These are phyloP conservation scores for Filosporella fistucella DNA, from an alignment of 495 filamentous ascomycete species.

Conservation along the genomic window DNA sequence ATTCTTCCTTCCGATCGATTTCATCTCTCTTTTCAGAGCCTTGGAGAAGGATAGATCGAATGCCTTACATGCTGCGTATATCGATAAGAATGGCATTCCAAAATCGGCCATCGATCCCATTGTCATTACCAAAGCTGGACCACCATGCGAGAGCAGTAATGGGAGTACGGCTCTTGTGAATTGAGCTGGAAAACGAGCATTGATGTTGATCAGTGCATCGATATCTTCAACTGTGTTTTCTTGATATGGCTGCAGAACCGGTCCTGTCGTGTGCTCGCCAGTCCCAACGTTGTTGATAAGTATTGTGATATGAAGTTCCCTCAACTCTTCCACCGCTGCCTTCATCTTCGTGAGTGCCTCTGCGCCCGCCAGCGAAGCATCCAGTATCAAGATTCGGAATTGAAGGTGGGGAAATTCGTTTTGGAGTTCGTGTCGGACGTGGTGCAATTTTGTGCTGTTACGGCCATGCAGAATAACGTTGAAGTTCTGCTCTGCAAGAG, in stretches of 20 bases:
- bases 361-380: slow-evolving; percentile 77
- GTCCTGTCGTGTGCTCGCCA: too few species aligned
- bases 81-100: slow-evolving; percentile 26
- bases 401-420: slow-evolving; percentile 46
- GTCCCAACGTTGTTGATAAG: slow-evolving; percentile 91
- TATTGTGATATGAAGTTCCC: slow-evolving; percentile 73
- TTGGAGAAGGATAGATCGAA: neutral
- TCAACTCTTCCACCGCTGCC: slow-evolving; percentile 66
- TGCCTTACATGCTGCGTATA: neutral
- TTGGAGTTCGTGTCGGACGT: slow-evolving; percentile 56
- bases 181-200: slow-evolving; percentile 34
- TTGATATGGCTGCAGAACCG: slow-evolving; percentile 15
- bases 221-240: slow-evolving; percentile 20
- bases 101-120: slow-evolving; percentile 24
- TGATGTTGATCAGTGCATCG: slow-evolving; percentile 27
- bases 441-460: slow-evolving; percentile 76
- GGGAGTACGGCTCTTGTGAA: slow-evolving; percentile 28
- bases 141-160: slow-evolving; percentile 6
- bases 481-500: slow-evolving; percentile 81
- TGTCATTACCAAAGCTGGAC: slow-evolving; percentile 24
- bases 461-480: slow-evolving; percentile 91
- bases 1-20: neutral
- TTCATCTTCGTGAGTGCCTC: slow-evolving; percentile 46
- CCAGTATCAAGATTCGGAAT: slow-evolving; percentile 70
- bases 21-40: slow-evolving; percentile 1